These are phyloP conservation scores for Tolypocladium album DNA, from an alignment of 2,329 filamentous ascomycete genomes.

Conservation along the genomic window DNA sequence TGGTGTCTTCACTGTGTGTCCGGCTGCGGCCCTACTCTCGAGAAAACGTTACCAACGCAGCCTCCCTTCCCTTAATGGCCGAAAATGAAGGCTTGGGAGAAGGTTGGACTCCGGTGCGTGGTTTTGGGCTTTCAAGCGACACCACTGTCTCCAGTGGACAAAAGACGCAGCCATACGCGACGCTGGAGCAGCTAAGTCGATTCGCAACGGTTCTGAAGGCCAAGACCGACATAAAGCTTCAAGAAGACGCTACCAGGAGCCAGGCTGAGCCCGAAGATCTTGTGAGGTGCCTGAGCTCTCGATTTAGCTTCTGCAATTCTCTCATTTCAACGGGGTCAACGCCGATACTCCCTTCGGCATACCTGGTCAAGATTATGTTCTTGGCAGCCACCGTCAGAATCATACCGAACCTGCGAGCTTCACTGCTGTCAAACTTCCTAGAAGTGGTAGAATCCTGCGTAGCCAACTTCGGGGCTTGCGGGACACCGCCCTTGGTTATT, in stretches of 20 bases:
- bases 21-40: not conserved
- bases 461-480: constrained; percentile 19
- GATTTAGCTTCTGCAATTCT: constrained; percentile 27
- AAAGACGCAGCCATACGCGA: not conserved
- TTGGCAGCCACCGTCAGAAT: constrained; percentile 23
- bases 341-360: constrained; percentile 22
- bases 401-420: constrained; percentile 19
- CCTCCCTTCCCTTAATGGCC: not conserved
- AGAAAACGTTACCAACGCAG: too few species aligned
- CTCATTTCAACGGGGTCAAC: constrained; percentile 22
- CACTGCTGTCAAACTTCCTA: constrained; percentile 23
- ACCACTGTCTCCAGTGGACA: not conserved
- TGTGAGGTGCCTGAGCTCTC: constrained; percentile 19
- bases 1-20: not conserved
- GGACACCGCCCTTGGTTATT: constrained; percentile 22
- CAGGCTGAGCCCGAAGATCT: constrained; percentile 16
- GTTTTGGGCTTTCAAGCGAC: not conserved
- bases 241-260: not conserved
- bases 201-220: not conserved
- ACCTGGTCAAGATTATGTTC: constrained; percentile 25
- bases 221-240: not conserved
- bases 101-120: not conserved
- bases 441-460: constrained; percentile 23
- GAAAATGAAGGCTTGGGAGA: not conserved
- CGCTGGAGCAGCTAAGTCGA: constrained; percentile 1